These are phyloP conservation scores for Trichothecium sympodiale DNA, from an alignment of 2,329 filamentous ascomycete genomes.

Conservation along the genomic window DNA sequence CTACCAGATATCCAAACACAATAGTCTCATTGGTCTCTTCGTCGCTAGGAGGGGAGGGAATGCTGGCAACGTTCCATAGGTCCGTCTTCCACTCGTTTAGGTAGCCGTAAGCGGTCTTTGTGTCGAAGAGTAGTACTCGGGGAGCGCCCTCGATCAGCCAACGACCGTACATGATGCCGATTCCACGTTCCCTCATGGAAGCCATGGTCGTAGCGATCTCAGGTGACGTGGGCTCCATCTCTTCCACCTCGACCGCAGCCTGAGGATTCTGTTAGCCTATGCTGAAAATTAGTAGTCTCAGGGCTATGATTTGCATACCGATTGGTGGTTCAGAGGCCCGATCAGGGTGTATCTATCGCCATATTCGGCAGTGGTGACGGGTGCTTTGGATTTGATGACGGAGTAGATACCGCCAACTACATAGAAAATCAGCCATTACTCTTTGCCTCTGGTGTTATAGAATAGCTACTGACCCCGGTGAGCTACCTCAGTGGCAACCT, in stretches of 20 bases:
- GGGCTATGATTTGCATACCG: conserved; percentile 42
- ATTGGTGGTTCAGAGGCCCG: conserved; percentile 83
- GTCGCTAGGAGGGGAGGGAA: conserved; percentile 85
- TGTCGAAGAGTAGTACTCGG: conserved; percentile 87
- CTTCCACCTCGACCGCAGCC: conserved; percentile 97
- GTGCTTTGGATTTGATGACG: conserved; percentile 96
- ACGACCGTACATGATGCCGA: conserved; percentile 81
- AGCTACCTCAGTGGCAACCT: conserved; percentile 92
- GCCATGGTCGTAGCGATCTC: conserved; percentile 74
- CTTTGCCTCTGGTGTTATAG: background rate
- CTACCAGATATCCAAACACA: conserved; percentile 92
- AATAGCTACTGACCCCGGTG: conserved; percentile 63
- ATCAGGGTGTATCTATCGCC: conserved; percentile 93
- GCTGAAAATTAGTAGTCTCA: background rate
- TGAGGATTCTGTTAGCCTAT: conserved; percentile 23
- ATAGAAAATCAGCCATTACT: conserved; percentile 2
- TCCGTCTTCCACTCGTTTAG: conserved; percentile 96
- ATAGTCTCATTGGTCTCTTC: conserved; percentile 96
- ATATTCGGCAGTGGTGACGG: conserved; percentile 97
- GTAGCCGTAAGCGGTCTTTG: conserved; percentile 81
- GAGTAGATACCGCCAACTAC: conserved; percentile 97
- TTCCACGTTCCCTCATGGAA: conserved; percentile 86
- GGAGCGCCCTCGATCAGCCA: conserved; percentile 98
- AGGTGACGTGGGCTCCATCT: conserved; percentile 72
- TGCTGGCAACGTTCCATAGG: conserved; percentile 84